Conservation (phyloP, 2,329 filamentous ascomycete species). For the Septoria petroselini region DNA sequence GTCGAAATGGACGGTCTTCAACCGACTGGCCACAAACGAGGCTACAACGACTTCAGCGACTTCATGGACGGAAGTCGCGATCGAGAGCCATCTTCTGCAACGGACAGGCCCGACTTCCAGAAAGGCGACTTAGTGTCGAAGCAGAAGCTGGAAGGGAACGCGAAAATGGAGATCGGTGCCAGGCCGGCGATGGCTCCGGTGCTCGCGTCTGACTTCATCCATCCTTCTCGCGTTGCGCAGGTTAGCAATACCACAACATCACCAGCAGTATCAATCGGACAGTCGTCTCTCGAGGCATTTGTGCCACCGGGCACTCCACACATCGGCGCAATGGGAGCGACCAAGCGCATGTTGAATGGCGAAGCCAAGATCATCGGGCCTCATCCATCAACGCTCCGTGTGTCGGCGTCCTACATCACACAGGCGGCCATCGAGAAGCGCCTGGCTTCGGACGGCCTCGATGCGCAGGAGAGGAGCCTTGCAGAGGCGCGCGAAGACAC, state of each 20-base stretch:
- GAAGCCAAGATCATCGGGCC: conserved; percentile 45
- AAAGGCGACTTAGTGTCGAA: not conserved
- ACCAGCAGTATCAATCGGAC: not conserved
- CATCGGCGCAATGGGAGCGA: conserved; percentile 30
- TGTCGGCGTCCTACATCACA: conserved; percentile 72
- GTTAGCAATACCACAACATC: not conserved
- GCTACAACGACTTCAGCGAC: not conserved
- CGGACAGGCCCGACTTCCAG: not conserved
- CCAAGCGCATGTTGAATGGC: conserved; percentile 35
- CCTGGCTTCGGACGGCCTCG: conserved; percentile 58
- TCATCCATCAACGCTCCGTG: conserved; percentile 62
- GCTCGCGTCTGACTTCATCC: conserved; percentile 9
- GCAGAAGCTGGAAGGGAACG: not conserved
- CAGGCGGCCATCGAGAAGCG: conserved; percentile 75
- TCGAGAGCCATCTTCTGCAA: not conserved
- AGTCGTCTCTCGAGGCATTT: conserved; percentile 5
- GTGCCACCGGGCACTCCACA: not conserved
- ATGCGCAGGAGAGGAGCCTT: conserved; percentile 58
- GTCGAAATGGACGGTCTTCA: not conserved
- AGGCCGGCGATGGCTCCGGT: conserved; percentile 9
- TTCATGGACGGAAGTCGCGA: not conserved
- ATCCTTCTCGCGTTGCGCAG: conserved; percentile 8
- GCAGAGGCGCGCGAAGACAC: conserved; percentile 67
- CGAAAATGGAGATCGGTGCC: not conserved
- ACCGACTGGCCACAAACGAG: not conserved